Percentiles rank a stretch among this genome's conserved stretches.
Conservation (phyloP, 2,329 filamentous ascomycete species). For the Arthroderma sp. region DNA sequence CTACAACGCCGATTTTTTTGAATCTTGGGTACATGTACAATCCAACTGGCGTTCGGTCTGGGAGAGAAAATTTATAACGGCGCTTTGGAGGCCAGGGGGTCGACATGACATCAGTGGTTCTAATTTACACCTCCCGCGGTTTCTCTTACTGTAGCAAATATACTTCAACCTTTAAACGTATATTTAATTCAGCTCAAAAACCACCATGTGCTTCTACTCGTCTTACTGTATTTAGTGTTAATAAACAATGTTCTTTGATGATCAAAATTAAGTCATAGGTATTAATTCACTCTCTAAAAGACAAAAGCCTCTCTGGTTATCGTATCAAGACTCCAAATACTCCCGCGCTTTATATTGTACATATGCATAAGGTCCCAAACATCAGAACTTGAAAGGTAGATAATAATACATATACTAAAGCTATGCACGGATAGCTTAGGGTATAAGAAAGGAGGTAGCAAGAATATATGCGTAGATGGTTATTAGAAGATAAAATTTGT, state of each 20-base stretch:
- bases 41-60: background rate
- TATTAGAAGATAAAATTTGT: background rate
- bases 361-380: background rate
- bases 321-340: background rate
- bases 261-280: background rate
- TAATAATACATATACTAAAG: background rate
- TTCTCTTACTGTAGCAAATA: background rate
- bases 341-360: background rate
- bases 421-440: background rate
- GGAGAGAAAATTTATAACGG: background rate
- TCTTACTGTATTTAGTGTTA: background rate
- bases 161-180: background rate
- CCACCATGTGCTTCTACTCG: background rate
- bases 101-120: background rate
- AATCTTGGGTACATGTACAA: background rate
- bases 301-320: background rate
- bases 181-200: background rate
- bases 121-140: background rate
- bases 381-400: background rate
- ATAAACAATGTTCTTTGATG: background rate
- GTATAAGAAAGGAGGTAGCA: background rate
- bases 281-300: background rate
- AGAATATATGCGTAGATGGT: background rate
- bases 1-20: background rate
- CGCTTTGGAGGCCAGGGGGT: slow-evolving; percentile 4